Conservation (phyloP, 495 filamentous ascomycete species). For the Neurospora sp. region DNA sequence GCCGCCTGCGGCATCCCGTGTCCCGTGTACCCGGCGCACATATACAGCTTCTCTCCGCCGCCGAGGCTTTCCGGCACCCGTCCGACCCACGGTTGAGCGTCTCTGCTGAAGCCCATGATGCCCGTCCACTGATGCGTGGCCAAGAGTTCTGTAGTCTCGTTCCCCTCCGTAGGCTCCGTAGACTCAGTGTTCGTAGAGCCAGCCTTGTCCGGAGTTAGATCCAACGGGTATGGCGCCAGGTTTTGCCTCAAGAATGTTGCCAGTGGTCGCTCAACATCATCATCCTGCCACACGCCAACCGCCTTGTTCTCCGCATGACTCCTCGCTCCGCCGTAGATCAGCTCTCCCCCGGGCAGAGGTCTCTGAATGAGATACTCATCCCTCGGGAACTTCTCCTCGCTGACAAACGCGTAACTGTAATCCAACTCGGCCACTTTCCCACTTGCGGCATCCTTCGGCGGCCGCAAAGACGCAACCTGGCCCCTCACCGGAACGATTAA, state of each 20-base stretch:
- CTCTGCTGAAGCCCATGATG: conserved; percentile 69
- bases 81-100: conserved; percentile 60
- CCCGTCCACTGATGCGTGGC: conserved; percentile 67
- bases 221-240: conserved; percentile 20
- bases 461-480: conserved; percentile 59
- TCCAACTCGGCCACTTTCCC: conserved; percentile 10
- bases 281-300: conserved; percentile 48
- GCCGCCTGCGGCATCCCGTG: conserved; percentile 78
- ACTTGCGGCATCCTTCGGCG: conserved; percentile 17
- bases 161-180: conserved; percentile 6
- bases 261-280: conserved; percentile 48
- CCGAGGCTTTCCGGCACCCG: conserved; percentile 37
- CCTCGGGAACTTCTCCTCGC: conserved; percentile 19
- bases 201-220: conserved; percentile 3
- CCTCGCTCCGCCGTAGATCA: conserved; percentile 35
- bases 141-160: conserved; percentile 26
- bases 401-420: conserved; percentile 54
- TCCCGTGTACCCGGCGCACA: conserved; percentile 53
- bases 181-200: background rate
- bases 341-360: conserved; percentile 45
- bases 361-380: conserved; percentile 74
- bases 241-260: conserved; percentile 30
- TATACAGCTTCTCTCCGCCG: conserved; percentile 15
- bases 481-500: conserved; percentile 69
- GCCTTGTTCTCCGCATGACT: conserved; percentile 31